phyloP scores from a whole-genome alignment of 2,329 filamentous ascomycete species.

The Hypoxylon sp. region DNA sequence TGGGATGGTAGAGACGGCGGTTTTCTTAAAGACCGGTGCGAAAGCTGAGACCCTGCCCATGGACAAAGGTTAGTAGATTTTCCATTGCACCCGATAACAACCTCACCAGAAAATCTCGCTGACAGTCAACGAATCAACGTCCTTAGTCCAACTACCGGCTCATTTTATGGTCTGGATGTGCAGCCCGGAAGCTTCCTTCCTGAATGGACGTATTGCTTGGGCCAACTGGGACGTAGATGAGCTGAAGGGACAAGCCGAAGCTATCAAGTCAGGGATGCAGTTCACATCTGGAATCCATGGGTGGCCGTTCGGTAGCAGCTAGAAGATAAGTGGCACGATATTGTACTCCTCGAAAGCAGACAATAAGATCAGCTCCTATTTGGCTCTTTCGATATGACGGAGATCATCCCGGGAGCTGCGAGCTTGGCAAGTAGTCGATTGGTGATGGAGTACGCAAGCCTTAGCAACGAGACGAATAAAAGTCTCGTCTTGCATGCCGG shows the following conservation, averaged over 20 bases:
- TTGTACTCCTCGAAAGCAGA: no score
- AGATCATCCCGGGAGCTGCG: no score
- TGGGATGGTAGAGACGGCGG: constrained; percentile 36
- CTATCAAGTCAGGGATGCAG: constrained; percentile 11
- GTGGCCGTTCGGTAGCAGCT: no score
- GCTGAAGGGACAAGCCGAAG: constrained; percentile 17
- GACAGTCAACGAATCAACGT: neutral
- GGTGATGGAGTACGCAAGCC: no score
- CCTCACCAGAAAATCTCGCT: neutral
- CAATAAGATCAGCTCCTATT: no score
- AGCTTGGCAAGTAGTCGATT: no score
- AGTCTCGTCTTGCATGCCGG: no score
- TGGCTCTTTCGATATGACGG: no score
- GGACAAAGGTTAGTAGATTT: constrained; percentile 17
- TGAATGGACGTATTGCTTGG: constrained; percentile 23
- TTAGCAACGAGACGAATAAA: no score
- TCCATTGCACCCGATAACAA: neutral
- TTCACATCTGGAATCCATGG: constrained; percentile 15
- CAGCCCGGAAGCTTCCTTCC: constrained; percentile 24
- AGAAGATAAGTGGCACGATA: no score
- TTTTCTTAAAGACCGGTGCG: constrained; percentile 35
- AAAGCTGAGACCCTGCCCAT: constrained; percentile 32
- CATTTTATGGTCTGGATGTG: constrained; percentile 31
- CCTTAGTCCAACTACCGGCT: constrained; percentile 20
- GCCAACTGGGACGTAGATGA: constrained; percentile 35